These are phyloP conservation scores for Cryphonectria japonica DNA, from an alignment of 2,329 filamentous ascomycete genomes.

Conservation along the genomic window DNA sequence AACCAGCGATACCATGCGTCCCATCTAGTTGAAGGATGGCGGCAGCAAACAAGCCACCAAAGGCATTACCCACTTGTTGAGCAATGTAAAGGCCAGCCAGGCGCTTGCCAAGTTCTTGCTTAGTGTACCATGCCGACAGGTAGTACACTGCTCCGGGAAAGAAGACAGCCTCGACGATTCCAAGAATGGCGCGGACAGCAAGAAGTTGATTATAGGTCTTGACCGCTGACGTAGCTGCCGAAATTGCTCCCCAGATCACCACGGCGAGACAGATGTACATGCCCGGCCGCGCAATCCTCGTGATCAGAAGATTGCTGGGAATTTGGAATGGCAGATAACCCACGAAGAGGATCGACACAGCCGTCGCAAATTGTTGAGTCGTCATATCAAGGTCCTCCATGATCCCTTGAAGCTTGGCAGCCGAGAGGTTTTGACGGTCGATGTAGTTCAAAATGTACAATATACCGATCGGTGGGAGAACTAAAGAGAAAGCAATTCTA, in stretches of 20 bases:
- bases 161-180: conserved; percentile 41
- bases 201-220: conserved; percentile 40
- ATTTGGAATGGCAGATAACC: conserved; percentile 50
- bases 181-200: conserved; percentile 42
- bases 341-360: conserved; percentile 49
- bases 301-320: conserved; percentile 37
- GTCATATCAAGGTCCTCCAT: conserved; percentile 44
- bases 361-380: conserved; percentile 42
- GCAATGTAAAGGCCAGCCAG: conserved; percentile 43
- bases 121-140: conserved; percentile 47
- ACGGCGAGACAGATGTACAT: conserved; percentile 38
- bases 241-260: conserved; percentile 39
- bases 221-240: conserved; percentile 41
- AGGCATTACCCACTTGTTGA: conserved; percentile 46
- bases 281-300: conserved; percentile 32
- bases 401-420: conserved; percentile 46
- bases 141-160: conserved; percentile 47
- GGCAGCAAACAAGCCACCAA: conserved; percentile 54
- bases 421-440: conserved; percentile 43
- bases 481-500: not conserved
- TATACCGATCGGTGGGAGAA: conserved; percentile 37
- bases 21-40: conserved; percentile 52
- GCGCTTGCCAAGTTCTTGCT: conserved; percentile 42
- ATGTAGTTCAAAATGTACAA: conserved; percentile 47
- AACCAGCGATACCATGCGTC: conserved; percentile 50